Conservation (phyloP, 2,329 filamentous ascomycete genomes). For the Trichoderma asperellum region DNA sequence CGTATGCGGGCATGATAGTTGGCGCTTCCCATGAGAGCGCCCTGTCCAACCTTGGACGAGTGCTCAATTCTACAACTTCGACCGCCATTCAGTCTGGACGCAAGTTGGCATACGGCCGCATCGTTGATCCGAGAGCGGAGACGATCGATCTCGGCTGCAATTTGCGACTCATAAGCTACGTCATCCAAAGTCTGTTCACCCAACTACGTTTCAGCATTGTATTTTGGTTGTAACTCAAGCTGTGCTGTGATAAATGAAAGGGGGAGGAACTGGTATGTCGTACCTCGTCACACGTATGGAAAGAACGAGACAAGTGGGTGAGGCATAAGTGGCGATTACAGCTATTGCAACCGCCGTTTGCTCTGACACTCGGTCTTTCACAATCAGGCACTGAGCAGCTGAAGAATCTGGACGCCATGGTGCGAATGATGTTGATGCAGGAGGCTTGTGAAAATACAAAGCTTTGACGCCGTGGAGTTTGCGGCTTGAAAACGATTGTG, state of each 20-base stretch:
- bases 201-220: neutral
- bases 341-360: neutral
- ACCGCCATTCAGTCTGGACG: constrained; percentile 29
- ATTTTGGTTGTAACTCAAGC: neutral
- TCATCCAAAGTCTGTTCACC: constrained; percentile 33
- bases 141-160: constrained; percentile 27
- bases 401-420: neutral
- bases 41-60: constrained; percentile 26
- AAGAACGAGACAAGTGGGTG: neutral
- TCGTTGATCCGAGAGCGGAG: constrained; percentile 31
- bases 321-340: neutral
- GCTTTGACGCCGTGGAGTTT: neutral
- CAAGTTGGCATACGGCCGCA: constrained; percentile 31
- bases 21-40: constrained; percentile 36
- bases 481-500: neutral
- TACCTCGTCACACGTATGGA: neutral
- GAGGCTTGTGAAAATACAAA: neutral
- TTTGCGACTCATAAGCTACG: constrained; percentile 21
- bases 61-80: constrained; percentile 29
- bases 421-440: neutral
- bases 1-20: constrained; percentile 39
- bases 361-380: neutral
- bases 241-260: neutral
- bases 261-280: neutral
- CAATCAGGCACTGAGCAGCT: neutral